phyloP scores from a whole-genome alignment of 768 basidiomycete genomes.

The Psilocybe subaeruginosa region DNA sequence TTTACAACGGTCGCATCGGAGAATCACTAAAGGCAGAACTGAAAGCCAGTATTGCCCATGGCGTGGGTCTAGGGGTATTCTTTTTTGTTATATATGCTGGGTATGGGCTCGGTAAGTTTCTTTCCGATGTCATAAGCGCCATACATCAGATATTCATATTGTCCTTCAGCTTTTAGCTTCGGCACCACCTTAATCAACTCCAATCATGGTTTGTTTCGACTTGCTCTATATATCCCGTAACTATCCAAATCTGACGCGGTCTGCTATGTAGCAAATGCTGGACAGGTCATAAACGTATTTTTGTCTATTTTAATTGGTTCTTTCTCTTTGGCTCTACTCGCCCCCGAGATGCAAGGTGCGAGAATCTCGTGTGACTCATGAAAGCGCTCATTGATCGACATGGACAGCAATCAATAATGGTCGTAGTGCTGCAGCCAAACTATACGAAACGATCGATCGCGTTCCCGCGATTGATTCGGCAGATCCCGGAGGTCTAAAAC shows the following conservation, averaged over 20 bases:
- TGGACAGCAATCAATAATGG: conserved; percentile 71
- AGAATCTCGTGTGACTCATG: neutral
- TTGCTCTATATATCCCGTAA: neutral
- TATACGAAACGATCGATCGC: conserved; percentile 89
- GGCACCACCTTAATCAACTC: conserved; percentile 83
- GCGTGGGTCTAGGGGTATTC: conserved; percentile 66
- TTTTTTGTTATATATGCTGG: conserved; percentile 83
- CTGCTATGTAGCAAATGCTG: conserved; percentile 53
- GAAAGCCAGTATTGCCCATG: conserved; percentile 61
- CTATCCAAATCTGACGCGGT: neutral
- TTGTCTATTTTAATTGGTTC: conserved; percentile 86
- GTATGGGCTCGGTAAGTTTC: conserved; percentile 65
- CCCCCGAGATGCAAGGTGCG: conserved; percentile 84
- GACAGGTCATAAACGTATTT: conserved; percentile 85
- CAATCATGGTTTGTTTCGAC: conserved; percentile 45
- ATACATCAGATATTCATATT: neutral
- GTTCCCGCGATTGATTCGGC: conserved; percentile 86
- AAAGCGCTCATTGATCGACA: neutral
- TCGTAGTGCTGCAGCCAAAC: conserved; percentile 88
- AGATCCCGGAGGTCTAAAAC: conserved; percentile 65
- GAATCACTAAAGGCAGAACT: conserved; percentile 54
- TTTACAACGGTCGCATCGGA: conserved; percentile 69
- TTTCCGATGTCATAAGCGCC: neutral
- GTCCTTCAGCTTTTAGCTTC: conserved; percentile 75
- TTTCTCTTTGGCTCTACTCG: conserved; percentile 83